Evolutionary conservation across 257 asterid species (phyloP).

Genomic region (Mitragyna speciosa): DNA sequence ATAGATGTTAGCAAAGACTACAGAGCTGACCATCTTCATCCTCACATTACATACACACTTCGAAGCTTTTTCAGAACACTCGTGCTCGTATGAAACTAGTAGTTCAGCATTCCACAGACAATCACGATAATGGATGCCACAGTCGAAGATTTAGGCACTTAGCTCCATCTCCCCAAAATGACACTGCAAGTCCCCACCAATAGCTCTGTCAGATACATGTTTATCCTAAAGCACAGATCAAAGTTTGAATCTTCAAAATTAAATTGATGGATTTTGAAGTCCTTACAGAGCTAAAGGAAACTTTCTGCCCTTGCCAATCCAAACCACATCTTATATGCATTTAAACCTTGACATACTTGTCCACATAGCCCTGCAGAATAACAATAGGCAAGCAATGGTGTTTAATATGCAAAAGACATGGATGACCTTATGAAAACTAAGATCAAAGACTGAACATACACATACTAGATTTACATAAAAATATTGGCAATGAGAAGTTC

Average conservation of each 20-base stretch:
- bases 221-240: slow-evolving; percentile 21
- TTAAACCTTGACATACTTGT: slow-evolving; percentile 28
- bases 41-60: not conserved
- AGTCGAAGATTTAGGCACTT: not conserved
- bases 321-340: not conserved
- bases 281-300: slow-evolving; percentile 10
- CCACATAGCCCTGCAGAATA: slow-evolving; percentile 83
- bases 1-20: not conserved
- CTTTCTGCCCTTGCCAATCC: slow-evolving; percentile 24
- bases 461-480: not conserved
- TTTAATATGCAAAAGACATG: not conserved
- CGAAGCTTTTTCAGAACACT: not conserved
- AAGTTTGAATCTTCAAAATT: slow-evolving; percentile 17
- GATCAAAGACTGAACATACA: not conserved
- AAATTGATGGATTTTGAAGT: slow-evolving; percentile 1
- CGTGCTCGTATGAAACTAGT: not conserved
- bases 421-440: not conserved
- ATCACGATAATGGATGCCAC: not conserved
- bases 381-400: not conserved
- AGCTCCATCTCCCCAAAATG: not conserved
- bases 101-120: slow-evolving; percentile 1
- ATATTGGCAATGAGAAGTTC: not conserved
- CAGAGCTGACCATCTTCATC: not conserved
- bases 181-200: not conserved
- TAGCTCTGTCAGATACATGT: slow-evolving; percentile 19